Conservation (phyloP, 2,329 filamentous ascomycete genomes). For the Venturia nashicola region DNA sequence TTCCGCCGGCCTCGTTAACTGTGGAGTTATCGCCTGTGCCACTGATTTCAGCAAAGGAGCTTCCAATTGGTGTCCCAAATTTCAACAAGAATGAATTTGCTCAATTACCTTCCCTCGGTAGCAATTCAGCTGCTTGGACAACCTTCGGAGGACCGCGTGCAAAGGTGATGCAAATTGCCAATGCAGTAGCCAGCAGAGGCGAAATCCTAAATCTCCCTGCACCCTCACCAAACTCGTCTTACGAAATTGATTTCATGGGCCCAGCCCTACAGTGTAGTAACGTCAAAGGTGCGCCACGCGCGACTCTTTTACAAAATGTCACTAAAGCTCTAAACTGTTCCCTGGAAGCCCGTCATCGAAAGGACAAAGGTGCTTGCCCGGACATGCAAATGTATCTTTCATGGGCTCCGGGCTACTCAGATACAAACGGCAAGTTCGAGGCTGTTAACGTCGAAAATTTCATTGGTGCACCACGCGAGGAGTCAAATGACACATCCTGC, state of each 20-base stretch:
- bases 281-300: background rate
- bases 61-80: background rate
- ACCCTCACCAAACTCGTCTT: background rate
- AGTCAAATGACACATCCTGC: background rate
- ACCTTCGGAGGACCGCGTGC: background rate
- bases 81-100: slow-evolving; percentile 4
- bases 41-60: background rate
- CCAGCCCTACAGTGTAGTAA: background rate
- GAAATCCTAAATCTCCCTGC: background rate
- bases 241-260: background rate
- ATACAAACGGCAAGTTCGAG: background rate
- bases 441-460: background rate
- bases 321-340: background rate
- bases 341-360: background rate
- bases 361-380: background rate
- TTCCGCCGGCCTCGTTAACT: background rate
- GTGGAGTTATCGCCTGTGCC: background rate
- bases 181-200: background rate
- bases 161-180: background rate
- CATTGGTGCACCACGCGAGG: background rate
- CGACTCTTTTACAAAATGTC: background rate
- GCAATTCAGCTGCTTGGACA: background rate
- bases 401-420: background rate
- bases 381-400: background rate
- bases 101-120: background rate